A percentile compares a stretch with the other conserved stretches of the same genome.
These are phyloP conservation scores for Exutisphaerella laricina DNA, from an alignment of 2,329 filamentous ascomycete genomes.

Conservation along the genomic window DNA sequence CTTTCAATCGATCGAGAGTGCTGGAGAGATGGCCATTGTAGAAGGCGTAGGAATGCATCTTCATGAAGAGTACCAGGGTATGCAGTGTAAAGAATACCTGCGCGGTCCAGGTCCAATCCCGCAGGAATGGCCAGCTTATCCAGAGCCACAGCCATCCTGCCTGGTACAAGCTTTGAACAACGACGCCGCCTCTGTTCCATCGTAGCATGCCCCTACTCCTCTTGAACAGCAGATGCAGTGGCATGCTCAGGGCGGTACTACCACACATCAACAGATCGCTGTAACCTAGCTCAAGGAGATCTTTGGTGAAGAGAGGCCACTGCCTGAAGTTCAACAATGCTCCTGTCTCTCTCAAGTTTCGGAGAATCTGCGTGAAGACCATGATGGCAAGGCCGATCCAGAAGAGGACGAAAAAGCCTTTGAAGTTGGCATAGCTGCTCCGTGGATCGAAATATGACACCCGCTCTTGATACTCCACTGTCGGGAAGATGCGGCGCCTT, in stretches of 20 bases:
- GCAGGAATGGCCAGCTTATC: slow-evolving; percentile 69
- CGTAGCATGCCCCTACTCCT: slow-evolving; percentile 29
- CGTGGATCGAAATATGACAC: slow-evolving; percentile 93
- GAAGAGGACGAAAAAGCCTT: slow-evolving; percentile 96
- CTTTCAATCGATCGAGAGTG: slow-evolving; percentile 71
- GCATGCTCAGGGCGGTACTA: slow-evolving; percentile 14
- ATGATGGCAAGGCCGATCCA: slow-evolving; percentile 97
- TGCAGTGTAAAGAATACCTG: slow-evolving; percentile 94
- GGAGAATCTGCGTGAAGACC: slow-evolving; percentile 88
- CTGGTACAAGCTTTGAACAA: slow-evolving; percentile 78
- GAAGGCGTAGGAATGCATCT: slow-evolving; percentile 97
- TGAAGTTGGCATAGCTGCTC: slow-evolving; percentile 89
- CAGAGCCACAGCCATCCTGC: slow-evolving; percentile 72
- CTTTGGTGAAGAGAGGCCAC: slow-evolving; percentile 81
- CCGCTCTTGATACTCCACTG: slow-evolving; percentile 81
- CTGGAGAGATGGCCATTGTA: slow-evolving; percentile 95
- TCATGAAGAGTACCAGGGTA: slow-evolving; percentile 90
- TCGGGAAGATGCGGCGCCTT: slow-evolving; percentile 81
- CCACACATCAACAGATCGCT: slow-evolving; percentile 72
- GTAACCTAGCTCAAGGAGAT: slow-evolving; percentile 78
- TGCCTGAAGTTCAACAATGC: slow-evolving; percentile 79
- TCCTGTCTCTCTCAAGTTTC: slow-evolving; percentile 91
- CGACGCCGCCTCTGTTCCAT: slow-evolving; percentile 69
- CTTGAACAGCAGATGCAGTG: slow-evolving; percentile 15
- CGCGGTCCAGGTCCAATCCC: slow-evolving; percentile 93